These are phyloP conservation scores for Umbelopsis vinacea DNA, from an alignment of 192 early-diverging fungal species.

Conservation along the genomic window DNA sequence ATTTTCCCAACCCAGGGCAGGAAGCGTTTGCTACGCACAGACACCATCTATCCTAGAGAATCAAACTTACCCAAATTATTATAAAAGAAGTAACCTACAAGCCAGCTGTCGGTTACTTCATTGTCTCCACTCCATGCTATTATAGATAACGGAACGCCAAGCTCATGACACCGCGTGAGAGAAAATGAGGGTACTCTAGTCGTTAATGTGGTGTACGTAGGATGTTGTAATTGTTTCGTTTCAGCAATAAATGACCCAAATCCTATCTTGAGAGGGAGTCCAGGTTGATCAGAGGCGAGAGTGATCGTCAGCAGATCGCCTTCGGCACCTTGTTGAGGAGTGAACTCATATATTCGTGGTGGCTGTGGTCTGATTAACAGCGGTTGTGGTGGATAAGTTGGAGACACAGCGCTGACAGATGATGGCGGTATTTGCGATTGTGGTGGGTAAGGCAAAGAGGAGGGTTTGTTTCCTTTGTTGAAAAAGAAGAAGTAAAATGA, in stretches of 20 bases:
- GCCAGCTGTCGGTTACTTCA: slow-evolving; percentile 49
- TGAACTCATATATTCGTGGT: slow-evolving; percentile 25
- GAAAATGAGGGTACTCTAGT: slow-evolving; percentile 43
- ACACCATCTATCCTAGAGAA: neutral
- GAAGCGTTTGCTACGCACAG: neutral
- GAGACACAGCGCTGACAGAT: neutral
- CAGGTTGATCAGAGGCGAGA: slow-evolving; percentile 20
- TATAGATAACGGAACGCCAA: slow-evolving; percentile 42
- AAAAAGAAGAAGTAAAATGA: neutral
- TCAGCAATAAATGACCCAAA: slow-evolving; percentile 50
- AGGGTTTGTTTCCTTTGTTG: slow-evolving; percentile 12
- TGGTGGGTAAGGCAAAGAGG: slow-evolving; percentile 14
- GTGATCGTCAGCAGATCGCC: slow-evolving; percentile 23
- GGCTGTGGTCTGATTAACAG: slow-evolving; percentile 24
- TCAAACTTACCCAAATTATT: slow-evolving; percentile 23
- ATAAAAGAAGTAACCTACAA: slow-evolving; percentile 45
- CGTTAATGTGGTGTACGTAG: slow-evolving; percentile 46
- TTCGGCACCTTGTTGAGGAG: slow-evolving; percentile 27
- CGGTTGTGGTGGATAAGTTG: slow-evolving; percentile 6
- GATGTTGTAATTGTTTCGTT: slow-evolving; percentile 44
- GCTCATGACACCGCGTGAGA: slow-evolving; percentile 42
- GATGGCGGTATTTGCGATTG: slow-evolving; percentile 23
- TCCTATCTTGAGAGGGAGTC: slow-evolving; percentile 37
- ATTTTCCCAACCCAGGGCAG: neutral
- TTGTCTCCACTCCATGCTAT: slow-evolving; percentile 46